These are phyloP conservation scores for Fusarium neocosmosporiellum DNA, from an alignment of 2,329 filamentous ascomycete genomes.

Conservation along the genomic window DNA sequence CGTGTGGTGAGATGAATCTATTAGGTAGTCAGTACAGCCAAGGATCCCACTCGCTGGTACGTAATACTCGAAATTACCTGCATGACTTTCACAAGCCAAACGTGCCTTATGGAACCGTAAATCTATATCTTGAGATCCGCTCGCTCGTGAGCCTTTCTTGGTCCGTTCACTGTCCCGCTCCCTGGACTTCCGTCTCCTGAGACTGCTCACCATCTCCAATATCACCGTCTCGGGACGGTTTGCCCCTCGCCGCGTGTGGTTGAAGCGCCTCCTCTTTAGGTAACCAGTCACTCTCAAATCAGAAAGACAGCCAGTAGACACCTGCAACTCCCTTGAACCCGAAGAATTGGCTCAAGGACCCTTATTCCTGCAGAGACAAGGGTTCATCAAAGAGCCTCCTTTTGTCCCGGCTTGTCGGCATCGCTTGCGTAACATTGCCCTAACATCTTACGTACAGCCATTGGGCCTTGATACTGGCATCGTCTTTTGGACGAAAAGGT, in stretches of 20 bases:
- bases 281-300: background rate
- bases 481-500: background rate
- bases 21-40: background rate
- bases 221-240: background rate
- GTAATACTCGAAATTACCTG: slow-evolving; percentile 5
- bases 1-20: background rate
- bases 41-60: background rate
- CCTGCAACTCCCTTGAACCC: background rate
- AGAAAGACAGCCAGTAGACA: background rate
- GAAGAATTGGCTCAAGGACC: background rate
- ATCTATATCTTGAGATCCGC: slow-evolving; percentile 21
- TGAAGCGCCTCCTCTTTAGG: slow-evolving; percentile 1
- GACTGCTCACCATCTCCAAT: slow-evolving; percentile 5
- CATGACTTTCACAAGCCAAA: background rate
- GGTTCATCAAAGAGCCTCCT: background rate
- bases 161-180: slow-evolving; percentile 34
- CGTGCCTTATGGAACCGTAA: background rate
- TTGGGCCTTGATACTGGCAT: background rate
- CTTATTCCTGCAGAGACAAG: background rate
- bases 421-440: background rate
- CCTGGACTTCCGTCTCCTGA: slow-evolving; percentile 21
- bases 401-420: background rate
- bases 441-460: background rate
- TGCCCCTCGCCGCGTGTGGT: background rate
- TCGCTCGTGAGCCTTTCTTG: slow-evolving; percentile 7